Evolutionary conservation across 257 asterid species (phyloP).

Genomic region (Solanum ossicruentum): DNA sequence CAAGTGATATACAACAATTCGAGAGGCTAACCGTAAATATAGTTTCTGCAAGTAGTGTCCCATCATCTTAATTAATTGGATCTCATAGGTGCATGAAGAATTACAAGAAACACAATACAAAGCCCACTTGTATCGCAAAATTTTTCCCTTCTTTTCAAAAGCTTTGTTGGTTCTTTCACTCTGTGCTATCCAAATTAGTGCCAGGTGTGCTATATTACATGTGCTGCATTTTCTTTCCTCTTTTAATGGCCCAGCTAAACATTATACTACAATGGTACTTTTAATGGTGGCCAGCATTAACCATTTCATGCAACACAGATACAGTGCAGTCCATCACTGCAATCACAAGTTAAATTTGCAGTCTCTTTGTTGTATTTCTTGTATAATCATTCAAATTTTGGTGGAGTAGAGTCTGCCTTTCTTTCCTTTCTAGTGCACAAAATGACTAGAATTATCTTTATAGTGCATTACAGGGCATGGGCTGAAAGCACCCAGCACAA

Average conservation of each 20-base stretch:
- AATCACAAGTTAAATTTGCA: not conserved
- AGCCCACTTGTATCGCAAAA: not conserved
- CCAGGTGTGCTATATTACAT: not conserved
- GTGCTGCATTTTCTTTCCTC: not conserved
- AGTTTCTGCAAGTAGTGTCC: not conserved
- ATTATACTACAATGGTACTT: not conserved
- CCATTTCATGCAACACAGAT: not conserved
- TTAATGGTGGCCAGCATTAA: not conserved
- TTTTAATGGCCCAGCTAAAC: not conserved
- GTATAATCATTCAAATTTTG: not conserved
- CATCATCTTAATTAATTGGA: not conserved
- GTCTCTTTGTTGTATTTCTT: not conserved
- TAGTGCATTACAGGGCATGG: constrained; percentile 97
- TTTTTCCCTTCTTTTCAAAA: not conserved
- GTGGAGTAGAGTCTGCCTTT: not conserved
- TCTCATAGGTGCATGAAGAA: not conserved
- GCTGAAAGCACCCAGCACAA: constrained; percentile 77
- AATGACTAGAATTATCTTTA: constrained; percentile 1
- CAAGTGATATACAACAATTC: not conserved
- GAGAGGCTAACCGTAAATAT: not conserved
- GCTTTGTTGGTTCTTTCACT: not conserved
- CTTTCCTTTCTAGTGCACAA: not conserved
- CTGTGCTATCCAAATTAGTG: not conserved
- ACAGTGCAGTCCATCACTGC: not conserved
- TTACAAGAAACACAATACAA: not conserved